Evolutionary conservation across 257 asterid species (phyloP), one percentile per base, ranked within the genome.

Genomic region (Solanum chiquidenum): DNA sequence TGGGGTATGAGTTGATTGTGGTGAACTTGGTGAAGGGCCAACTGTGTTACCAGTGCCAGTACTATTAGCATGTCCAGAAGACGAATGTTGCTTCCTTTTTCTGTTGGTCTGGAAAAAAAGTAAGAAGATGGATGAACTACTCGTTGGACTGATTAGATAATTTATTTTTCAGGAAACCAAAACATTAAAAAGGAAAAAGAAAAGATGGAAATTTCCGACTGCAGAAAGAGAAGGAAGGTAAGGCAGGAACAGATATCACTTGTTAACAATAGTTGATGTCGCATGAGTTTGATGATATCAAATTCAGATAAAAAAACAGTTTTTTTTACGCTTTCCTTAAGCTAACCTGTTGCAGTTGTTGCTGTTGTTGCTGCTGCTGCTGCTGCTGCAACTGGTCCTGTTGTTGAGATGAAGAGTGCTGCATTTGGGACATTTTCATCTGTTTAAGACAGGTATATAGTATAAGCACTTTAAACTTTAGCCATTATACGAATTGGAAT

Each of bases 1-100:
- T 16, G 99, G 96, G 25, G 99, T 97, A 86, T 97, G 99, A 46
- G 99, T 97, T 62, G 99, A 97, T 87, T 98, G 98, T 64, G 98
- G 98, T 16, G 99, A 97, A 73, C 86, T 87, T 55, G 94, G 93
- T 18, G 92, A 88, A 34, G 91, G 93, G 49, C 93, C 94, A 79
- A 84, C 93, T 12, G 93, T 90, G 86, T 90, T 92, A 89, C 92
- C 92, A 37, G 93, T 92, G 69, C 94, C 94, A 33, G 93, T 87
- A 86, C 93, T 92, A 83, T 92, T 92, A 88, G 92, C 94, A 73
- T 91, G 98, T 44, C 99, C 98, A 12, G 99, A 96, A 84, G 98
- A 90, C 6, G 89, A 98, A 1, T 95, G 95, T 86, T 95, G 98
- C 92, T 96, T 97, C 88, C 99, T 93, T 91, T 97, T 97, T 89